Percentiles rank a stretch among this genome's conserved stretches.
These are phyloP conservation scores for Globisporangium camurandrum DNA, from an alignment of 352 stramenopile genomes.

Conservation along the genomic window DNA sequence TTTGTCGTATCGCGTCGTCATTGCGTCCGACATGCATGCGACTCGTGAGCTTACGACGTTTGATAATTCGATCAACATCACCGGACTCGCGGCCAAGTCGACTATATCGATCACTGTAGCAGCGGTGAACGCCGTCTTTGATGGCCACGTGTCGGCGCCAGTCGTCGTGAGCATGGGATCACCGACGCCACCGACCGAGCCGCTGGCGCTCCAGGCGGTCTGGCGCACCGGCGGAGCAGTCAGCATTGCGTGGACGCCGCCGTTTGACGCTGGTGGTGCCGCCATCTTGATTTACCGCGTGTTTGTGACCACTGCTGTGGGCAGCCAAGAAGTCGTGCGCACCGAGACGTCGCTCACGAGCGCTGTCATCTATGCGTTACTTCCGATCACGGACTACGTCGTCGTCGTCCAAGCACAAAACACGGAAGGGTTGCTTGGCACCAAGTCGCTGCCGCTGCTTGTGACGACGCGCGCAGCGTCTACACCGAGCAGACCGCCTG, in stretches of 20 bases:
- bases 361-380: constrained; percentile 21
- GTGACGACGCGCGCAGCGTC: constrained; percentile 28
- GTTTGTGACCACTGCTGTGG: constrained; percentile 6
- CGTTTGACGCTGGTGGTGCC: constrained; percentile 32
- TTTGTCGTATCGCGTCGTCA: constrained; percentile 20
- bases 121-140: constrained; percentile 17
- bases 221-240: constrained; percentile 31
- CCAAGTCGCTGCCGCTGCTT: constrained; percentile 4
- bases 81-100: constrained; percentile 17
- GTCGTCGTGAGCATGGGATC: constrained; percentile 15
- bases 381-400: constrained; percentile 22
- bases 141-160: constrained; percentile 11
- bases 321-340: not conserved
- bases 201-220: constrained; percentile 16
- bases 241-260: constrained; percentile 32
- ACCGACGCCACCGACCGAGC: constrained; percentile 21
- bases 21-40: constrained; percentile 13
- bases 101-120: constrained; percentile 27
- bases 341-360: constrained; percentile 7
- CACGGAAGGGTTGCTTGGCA: constrained; percentile 20
- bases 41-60: constrained; percentile 13
- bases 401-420: constrained; percentile 29
- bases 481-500: constrained; percentile 25
- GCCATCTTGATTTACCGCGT: constrained; percentile 28
- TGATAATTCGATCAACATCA: constrained; percentile 12